These are phyloP conservation scores for Arthroderma uncinatum DNA, from an alignment of 2,329 filamentous ascomycete genomes.

Conservation along the genomic window DNA sequence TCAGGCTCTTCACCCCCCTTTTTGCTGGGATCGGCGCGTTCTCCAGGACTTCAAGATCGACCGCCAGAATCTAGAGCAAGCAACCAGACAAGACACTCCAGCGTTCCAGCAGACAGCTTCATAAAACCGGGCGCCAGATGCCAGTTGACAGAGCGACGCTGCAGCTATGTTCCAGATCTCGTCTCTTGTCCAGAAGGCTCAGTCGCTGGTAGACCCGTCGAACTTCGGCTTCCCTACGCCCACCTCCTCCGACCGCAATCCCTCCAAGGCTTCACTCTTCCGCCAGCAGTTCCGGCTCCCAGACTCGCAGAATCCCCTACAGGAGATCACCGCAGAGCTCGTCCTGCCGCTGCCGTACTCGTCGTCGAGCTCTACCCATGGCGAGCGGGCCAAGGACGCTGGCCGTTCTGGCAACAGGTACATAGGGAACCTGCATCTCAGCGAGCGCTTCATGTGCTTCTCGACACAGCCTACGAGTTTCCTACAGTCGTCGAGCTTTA, in stretches of 20 bases:
- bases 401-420: conserved; percentile 70
- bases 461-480: conserved; percentile 89
- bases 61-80: neutral
- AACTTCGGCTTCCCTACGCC: conserved; percentile 63
- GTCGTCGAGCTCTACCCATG: conserved; percentile 39
- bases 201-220: conserved; percentile 85
- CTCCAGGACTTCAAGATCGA: no score
- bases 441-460: conserved; percentile 92
- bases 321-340: conserved; percentile 93
- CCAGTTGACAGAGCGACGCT: neutral
- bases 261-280: conserved; percentile 85
- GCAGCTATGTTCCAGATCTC: conserved; percentile 51
- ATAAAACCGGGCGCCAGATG: neutral
- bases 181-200: conserved; percentile 87
- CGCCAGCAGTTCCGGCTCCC: conserved; percentile 94
- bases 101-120: neutral
- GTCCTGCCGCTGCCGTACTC: conserved; percentile 66
- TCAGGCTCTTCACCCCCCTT: neutral
- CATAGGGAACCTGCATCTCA: conserved; percentile 82
- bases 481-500: conserved; percentile 63
- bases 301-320: conserved; percentile 78
- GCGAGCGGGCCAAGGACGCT: conserved; percentile 46
- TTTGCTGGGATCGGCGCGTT: neutral
- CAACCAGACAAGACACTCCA: neutral
- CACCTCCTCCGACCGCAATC: conserved; percentile 63